phyloP scores from a whole-genome alignment of 2,329 filamentous ascomycete genomes.

The Colletotrichum eleusines region DNA sequence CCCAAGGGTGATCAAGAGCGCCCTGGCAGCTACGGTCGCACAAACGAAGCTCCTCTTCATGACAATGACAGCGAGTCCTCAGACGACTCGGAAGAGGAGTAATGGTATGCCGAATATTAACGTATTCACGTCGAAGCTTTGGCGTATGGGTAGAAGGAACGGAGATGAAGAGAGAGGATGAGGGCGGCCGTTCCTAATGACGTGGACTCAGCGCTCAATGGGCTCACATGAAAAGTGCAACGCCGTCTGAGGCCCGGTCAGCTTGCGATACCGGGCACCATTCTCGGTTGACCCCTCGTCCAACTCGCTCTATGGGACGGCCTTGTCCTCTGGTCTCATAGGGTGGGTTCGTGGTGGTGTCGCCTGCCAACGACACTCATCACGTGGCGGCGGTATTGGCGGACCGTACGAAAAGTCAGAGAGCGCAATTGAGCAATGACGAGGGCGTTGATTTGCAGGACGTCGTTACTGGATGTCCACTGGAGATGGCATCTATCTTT shows the following conservation, averaged over 20 bases:
- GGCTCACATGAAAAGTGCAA: not conserved
- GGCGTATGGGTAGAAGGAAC: not conserved
- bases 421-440: not conserved
- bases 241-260: not conserved
- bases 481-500: conserved; percentile 29
- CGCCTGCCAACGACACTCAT: not conserved
- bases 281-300: no score
- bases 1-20: conserved; percentile 50
- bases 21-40: conserved; percentile 40
- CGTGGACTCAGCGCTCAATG: not conserved
- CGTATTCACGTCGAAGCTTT: not conserved
- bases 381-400: not conserved
- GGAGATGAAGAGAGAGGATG: conserved; percentile 1
- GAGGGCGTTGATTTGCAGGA: conserved; percentile 25
- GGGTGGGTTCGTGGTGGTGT: no score
- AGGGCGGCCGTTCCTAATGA: not conserved
- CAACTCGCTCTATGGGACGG: not conserved
- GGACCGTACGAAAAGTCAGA: no score
- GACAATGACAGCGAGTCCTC: conserved; percentile 54
- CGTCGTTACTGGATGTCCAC: conserved; percentile 16
- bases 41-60: conserved; percentile 43
- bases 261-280: not conserved
- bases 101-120: conserved; percentile 7
- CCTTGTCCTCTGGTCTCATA: not conserved
- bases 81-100: conserved; percentile 62